phyloP scores from a whole-genome alignment of 306 rosid genomes.

The Cicer pinnatifidum region DNA sequence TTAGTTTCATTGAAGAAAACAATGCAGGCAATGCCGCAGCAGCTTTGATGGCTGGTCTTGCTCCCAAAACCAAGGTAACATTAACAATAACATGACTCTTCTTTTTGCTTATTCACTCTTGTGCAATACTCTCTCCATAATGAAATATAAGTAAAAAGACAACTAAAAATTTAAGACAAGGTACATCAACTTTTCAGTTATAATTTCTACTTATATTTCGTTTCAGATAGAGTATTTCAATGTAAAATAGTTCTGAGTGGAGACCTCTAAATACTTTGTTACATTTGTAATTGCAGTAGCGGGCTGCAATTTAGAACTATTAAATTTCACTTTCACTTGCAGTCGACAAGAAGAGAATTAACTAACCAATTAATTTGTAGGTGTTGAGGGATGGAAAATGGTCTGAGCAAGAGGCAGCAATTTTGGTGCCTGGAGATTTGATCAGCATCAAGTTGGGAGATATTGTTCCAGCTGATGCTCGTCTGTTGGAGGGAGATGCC shows the following conservation, averaged over 20 bases:
- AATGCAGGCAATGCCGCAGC: constrained; percentile 96
- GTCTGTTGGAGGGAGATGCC: constrained; percentile 90
- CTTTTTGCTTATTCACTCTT: no score
- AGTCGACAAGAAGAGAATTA: neutral
- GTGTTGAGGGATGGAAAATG: constrained; percentile 86
- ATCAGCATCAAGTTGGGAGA: constrained; percentile 94
- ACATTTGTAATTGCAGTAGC: no score
- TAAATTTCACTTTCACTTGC: neutral
- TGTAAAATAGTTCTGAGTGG: no score
- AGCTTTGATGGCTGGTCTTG: constrained; percentile 95
- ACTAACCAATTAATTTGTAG: constrained; percentile 40
- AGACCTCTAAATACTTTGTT: no score
- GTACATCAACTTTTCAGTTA: no score
- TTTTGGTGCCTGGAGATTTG: constrained; percentile 91
- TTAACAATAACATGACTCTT: neutral
- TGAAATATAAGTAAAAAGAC: no score
- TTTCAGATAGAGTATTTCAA: no score
- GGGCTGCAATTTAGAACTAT: no score
- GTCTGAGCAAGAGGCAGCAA: constrained; percentile 76
- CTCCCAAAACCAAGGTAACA: constrained; percentile 87
- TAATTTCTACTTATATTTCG: no score
- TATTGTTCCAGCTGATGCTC: constrained; percentile 88
- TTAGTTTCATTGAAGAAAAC: constrained; percentile 91
- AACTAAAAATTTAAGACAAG: no score
- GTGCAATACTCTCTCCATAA: no score